Conservation (phyloP, 306 rosid genomes). For the Medicago truncatula region DNA sequence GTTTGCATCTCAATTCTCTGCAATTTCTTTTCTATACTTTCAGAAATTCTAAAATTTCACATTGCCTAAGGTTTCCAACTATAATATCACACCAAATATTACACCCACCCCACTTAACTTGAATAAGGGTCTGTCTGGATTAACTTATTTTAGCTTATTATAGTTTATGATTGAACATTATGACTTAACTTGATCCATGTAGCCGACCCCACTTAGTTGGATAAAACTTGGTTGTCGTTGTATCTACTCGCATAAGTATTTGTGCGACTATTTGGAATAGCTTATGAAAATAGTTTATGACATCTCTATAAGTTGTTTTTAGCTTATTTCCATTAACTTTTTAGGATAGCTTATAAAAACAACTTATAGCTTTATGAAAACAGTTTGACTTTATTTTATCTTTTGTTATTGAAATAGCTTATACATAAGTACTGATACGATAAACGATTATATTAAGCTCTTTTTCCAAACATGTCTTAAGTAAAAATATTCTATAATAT, state of each 20-base stretch:
- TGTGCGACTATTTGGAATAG: too few species aligned
- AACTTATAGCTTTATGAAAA: not conserved
- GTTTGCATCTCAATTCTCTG: slow-evolving; percentile 49
- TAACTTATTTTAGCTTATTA: not conserved
- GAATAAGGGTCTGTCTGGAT: not conserved
- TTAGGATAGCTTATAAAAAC: not conserved
- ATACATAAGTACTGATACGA: not conserved
- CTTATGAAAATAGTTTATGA: too few species aligned
- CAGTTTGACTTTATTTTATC: not conserved
- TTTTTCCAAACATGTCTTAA: not conserved
- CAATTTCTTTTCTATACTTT: slow-evolving; percentile 33
- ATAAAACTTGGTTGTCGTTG: too few species aligned
- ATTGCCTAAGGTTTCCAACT: too few species aligned
- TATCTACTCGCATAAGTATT: too few species aligned
- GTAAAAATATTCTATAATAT: not conserved
- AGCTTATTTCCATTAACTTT: not conserved
- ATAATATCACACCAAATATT: not conserved
- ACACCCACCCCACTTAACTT: not conserved
- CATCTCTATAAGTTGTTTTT: too few species aligned
- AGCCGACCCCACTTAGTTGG: too few species aligned
- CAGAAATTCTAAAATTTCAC: not conserved
- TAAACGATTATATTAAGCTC: not conserved
- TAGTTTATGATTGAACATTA: too few species aligned
- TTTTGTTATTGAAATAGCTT: not conserved
- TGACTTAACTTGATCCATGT: too few species aligned